Evolutionary conservation across 2,329 filamentous ascomycete genomes (phyloP).

Genomic region (Cladorrhinum sp.): DNA sequence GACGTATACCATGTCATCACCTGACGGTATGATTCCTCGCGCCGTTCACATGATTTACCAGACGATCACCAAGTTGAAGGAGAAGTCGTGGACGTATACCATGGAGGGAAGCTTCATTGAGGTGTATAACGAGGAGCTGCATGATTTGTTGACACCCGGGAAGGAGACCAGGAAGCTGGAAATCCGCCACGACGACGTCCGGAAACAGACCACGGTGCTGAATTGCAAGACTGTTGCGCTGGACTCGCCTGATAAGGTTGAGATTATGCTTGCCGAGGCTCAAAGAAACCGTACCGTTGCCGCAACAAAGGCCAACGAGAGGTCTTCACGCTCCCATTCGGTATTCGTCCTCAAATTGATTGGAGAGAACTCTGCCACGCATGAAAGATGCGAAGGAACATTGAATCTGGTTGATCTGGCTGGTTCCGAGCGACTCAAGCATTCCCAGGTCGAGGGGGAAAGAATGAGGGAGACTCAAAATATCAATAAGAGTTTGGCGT

Average conservation of each 20-base stretch:
- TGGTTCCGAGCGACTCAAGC: constrained; percentile 85
- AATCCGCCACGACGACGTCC: constrained; percentile 79
- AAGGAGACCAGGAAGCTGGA: constrained; percentile 78
- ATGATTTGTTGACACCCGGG: constrained; percentile 69
- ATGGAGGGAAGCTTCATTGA: constrained; percentile 97
- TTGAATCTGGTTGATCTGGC: constrained; percentile 95
- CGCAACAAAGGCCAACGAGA: constrained; percentile 95
- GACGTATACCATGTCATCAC: constrained; percentile 90
- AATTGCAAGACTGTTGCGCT: constrained; percentile 76
- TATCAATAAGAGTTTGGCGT: constrained; percentile 93
- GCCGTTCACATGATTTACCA: constrained; percentile 93
- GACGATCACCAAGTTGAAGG: constrained; percentile 75
- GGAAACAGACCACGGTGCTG: constrained; percentile 77
- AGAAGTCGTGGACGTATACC: constrained; percentile 90
- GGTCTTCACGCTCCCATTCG: constrained; percentile 90
- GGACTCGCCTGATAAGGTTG: constrained; percentile 75
- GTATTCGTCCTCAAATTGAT: constrained; percentile 87
- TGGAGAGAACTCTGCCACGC: constrained; percentile 69
- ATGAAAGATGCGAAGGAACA: constrained; percentile 84
- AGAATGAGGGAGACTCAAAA: constrained; percentile 91
- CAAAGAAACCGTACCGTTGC: constrained; percentile 87
- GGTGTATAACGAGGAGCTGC: constrained; percentile 96
- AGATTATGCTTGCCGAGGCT: constrained; percentile 75
- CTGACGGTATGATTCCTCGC: constrained; percentile 90
- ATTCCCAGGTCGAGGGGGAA: constrained; percentile 82